phyloP scores from a whole-genome alignment of 768 basidiomycete species.

The Termitomyces sp. region DNA sequence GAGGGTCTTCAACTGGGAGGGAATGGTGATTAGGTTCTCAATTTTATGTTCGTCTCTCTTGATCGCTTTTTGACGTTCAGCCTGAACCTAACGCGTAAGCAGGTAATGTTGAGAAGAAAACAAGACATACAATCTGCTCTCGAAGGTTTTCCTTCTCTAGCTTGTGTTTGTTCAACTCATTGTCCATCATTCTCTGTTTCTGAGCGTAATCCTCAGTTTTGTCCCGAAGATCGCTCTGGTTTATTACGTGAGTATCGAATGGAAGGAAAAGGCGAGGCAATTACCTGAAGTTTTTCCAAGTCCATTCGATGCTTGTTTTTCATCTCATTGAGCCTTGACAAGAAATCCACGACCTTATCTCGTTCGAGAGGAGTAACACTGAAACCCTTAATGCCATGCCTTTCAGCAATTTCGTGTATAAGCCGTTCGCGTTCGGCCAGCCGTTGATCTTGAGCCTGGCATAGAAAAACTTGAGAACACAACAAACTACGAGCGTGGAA shows the following conservation, averaged over 20 bases:
- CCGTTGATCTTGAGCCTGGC: conserved; percentile 70
- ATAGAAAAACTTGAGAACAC: not conserved
- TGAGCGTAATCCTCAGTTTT: conserved; percentile 66
- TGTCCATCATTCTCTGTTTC: conserved; percentile 53
- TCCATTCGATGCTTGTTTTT: conserved; percentile 60
- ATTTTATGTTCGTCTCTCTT: conserved; percentile 48
- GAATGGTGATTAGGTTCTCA: conserved; percentile 52
- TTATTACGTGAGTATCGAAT: not conserved
- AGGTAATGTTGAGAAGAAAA: not conserved
- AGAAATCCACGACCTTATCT: conserved; percentile 71
- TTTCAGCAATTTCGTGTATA: conserved; percentile 65
- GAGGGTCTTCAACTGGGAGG: conserved; percentile 49
- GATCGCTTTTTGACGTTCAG: conserved; percentile 49
- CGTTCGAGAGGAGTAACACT: conserved; percentile 66
- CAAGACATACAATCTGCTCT: conserved; percentile 51
- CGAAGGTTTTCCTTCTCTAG: conserved; percentile 48
- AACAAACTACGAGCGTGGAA: not conserved
- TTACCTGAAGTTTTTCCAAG: conserved; percentile 66
- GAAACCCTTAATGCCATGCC: conserved; percentile 72
- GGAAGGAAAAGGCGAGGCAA: not conserved
- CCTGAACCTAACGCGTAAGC: conserved; percentile 25
- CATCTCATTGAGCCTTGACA: conserved; percentile 57
- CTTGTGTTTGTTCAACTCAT: conserved; percentile 50
- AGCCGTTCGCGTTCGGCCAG: conserved; percentile 67
- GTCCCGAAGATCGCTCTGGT: conserved; percentile 47